These are phyloP conservation scores for Trypanosoma caninum DNA, from an alignment of 208 protist species.

Conservation along the genomic window DNA sequence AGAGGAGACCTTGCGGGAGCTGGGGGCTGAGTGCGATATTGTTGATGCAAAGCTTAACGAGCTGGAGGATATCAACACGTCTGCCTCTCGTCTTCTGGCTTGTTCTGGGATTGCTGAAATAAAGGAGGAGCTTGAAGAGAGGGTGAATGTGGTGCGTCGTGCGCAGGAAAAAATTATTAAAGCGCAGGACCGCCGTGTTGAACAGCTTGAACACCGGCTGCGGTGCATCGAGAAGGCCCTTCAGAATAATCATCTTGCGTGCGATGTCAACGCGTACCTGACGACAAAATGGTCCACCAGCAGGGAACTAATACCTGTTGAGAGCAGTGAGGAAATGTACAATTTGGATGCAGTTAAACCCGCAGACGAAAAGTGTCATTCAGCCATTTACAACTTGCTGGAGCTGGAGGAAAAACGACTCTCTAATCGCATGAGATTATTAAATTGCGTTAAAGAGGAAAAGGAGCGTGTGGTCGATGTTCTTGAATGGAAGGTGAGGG, in stretches of 20 bases:
- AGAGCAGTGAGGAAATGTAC: conserved; percentile 53
- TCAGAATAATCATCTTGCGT: conserved; percentile 51
- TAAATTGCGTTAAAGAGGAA: conserved; percentile 66
- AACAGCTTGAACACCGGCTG: conserved; percentile 66
- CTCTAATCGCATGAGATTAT: conserved; percentile 55
- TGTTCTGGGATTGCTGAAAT: conserved; percentile 55
- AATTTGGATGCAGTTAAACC: conserved; percentile 82
- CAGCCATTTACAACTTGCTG: conserved; percentile 81
- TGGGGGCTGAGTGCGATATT: conserved; percentile 43
- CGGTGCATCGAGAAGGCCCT: conserved; percentile 62
- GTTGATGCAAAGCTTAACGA: conserved; percentile 49
- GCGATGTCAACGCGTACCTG: conserved; percentile 56
- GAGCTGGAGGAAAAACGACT: conserved; percentile 72
- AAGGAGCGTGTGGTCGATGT: conserved; percentile 79
- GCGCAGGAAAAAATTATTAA: conserved; percentile 85
- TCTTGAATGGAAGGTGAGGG: conserved; percentile 45
- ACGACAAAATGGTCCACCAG: conserved; percentile 43
- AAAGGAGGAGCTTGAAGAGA: conserved; percentile 47
- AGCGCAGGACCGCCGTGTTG: conserved; percentile 82
- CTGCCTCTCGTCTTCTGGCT: conserved; percentile 43
- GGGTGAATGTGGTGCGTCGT: conserved; percentile 50
- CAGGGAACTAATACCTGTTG: conserved; percentile 39
- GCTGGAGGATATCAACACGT: conserved; percentile 30
- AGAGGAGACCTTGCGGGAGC: conserved; percentile 44
- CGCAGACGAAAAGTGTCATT: conserved; percentile 79